Evolutionary conservation across 495 filamentous ascomycete genomes (phyloP), one percentile per base, ranked within the genome.

Genomic region (Clavariopsis aquatica): DNA sequence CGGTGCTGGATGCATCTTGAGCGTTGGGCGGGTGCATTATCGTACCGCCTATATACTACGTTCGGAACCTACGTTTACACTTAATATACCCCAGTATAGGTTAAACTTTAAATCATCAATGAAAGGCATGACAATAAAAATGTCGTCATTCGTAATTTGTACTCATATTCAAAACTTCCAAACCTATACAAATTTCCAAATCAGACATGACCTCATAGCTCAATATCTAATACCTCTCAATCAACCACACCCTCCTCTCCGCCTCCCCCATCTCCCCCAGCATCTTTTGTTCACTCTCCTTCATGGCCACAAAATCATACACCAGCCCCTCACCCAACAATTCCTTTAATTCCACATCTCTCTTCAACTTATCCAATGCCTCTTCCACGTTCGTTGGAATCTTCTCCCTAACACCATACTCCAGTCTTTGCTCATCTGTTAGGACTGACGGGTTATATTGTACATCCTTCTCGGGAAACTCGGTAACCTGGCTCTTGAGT

Each of bases 401-500:
- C 29, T 54, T 66, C 29, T 68, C 57, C 12, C 49, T 72, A 41
- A 91, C 84, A 0, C 83, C 83, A 9, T 87, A 60, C 49, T 79
- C 75, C 26, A 69, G 68, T 61, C 85, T 77, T 64, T 87, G 77
- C 22, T 78, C 76, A 0, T 59, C 71, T 0, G 73, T 79, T 62
- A 91, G 64, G 45, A 60, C 71, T 9, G 61, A 66, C 5, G 74
- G 75, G 49, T 78, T 67, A 24, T 24, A 19, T 34, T 1, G 38
- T 8, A 67, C 20, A 57, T 62, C 68, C 34, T 67, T 62, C 45
- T 49, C 5, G 20, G 70, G 77, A 41, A 91, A 69, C 28, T 76
- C 65, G 52, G 76, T 51, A 8, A 23, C 73, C 10, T 75, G 69
- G 8, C 74, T 75, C 2, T 73, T 69, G 5, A 91, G 57, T 0